These are phyloP conservation scores for Blepharisma undulans DNA, from an alignment of 169 alveolate species.

Conservation along the genomic window DNA sequence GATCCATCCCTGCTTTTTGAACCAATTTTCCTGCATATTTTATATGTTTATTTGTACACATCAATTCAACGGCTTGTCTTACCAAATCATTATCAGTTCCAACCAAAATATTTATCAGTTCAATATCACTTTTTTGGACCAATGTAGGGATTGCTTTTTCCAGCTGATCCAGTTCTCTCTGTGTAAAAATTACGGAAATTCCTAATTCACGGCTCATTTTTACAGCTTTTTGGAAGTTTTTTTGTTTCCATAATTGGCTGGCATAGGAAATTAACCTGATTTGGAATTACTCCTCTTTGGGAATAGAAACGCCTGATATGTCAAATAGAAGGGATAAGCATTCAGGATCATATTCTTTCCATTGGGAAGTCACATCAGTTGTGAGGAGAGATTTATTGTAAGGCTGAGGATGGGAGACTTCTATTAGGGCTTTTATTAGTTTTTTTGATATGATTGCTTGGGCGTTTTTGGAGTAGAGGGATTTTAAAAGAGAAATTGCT, in stretches of 20 bases:
- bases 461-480: neutral
- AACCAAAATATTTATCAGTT: neutral
- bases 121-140: neutral
- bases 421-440: neutral
- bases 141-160: neutral
- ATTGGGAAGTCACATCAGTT: neutral
- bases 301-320: neutral
- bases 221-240: neutral
- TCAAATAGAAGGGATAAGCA: neutral
- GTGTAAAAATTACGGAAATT: neutral
- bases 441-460: conserved; percentile 7
- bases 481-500: neutral
- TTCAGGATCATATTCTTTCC: neutral
- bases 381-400: neutral
- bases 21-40: conserved; percentile 12
- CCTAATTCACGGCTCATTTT: neutral
- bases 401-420: neutral
- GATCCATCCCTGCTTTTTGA: neutral
- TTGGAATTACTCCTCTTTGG: neutral
- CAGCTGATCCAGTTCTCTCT: neutral
- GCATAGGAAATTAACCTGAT: neutral
- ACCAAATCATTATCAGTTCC: neutral
- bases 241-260: neutral
- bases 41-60: conserved; percentile 26
- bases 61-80: neutral